Evolutionary conservation across 306 rosid species (phyloP).

Genomic region (Castanea sativa): DNA sequence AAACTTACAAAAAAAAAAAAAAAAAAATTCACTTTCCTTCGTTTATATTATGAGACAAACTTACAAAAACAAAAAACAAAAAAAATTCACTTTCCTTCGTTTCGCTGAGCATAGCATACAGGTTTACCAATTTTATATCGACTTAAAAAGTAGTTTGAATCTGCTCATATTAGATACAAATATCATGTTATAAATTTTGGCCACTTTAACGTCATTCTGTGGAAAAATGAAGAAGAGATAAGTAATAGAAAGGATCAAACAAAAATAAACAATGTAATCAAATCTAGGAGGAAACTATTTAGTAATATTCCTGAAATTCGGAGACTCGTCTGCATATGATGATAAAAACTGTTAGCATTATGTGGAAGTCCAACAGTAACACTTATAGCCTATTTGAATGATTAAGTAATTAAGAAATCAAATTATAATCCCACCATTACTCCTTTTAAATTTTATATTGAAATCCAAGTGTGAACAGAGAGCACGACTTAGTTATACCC

Average conservation of each 20-base stretch:
- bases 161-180: not conserved
- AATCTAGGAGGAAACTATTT: not conserved
- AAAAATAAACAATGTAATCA: not conserved
- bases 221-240: not conserved
- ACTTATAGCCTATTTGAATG: too few species aligned
- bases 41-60: too few species aligned
- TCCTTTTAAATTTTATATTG: not conserved
- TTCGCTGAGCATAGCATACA: too few species aligned
- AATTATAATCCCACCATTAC: not conserved
- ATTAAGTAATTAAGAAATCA: not conserved
- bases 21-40: too few species aligned
- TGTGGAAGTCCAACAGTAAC: not conserved
- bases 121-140: too few species aligned
- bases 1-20: too few species aligned
- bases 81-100: too few species aligned
- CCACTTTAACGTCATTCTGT: too few species aligned
- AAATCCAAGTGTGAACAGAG: not conserved
- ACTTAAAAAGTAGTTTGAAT: not conserved
- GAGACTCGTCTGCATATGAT: not conserved
- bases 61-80: too few species aligned
- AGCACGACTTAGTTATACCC: not conserved
- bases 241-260: not conserved
- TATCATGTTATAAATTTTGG: not conserved
- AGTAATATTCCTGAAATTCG: not conserved
- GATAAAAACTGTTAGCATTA: not conserved